phyloP scores from a whole-genome alignment of 2,329 filamentous ascomycete species.

The Talaromyces pinophilus region DNA sequence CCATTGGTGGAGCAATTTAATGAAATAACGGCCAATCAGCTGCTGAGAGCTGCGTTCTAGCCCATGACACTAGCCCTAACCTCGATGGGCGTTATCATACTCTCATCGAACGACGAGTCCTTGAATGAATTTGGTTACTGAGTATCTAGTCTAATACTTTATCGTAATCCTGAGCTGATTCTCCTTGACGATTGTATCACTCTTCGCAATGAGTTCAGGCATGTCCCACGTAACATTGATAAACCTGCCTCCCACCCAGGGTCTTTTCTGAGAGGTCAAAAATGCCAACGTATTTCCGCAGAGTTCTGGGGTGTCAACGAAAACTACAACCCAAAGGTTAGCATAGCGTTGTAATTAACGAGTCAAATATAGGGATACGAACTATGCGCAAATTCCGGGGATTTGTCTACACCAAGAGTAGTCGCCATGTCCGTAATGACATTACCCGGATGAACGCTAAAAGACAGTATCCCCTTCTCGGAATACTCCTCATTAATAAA shows the following conservation, averaged over 20 bases:
- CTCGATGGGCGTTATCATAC: background rate
- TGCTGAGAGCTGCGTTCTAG: background rate
- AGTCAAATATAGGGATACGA: background rate
- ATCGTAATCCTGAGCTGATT: slow-evolving; percentile 46
- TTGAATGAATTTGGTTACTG: background rate
- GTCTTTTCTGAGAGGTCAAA: slow-evolving; percentile 27
- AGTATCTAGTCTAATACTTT: slow-evolving; percentile 8
- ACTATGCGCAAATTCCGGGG: background rate
- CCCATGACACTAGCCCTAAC: background rate
- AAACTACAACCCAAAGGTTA: slow-evolving; percentile 2
- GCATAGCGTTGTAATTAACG: slow-evolving; percentile 33
- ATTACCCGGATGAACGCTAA: slow-evolving; percentile 50
- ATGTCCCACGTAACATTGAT: slow-evolving; percentile 27
- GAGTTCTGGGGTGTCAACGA: slow-evolving; percentile 35
- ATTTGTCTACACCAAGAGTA: background rate
- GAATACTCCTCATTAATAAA: slow-evolving; percentile 49
- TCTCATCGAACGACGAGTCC: background rate
- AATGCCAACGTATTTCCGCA: slow-evolving; percentile 30
- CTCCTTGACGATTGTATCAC: slow-evolving; percentile 27
- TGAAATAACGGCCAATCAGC: background rate
- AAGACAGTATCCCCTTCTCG: slow-evolving; percentile 40
- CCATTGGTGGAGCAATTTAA: slow-evolving; percentile 3
- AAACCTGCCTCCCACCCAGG: slow-evolving; percentile 31
- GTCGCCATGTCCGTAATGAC: slow-evolving; percentile 48
- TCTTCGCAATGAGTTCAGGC: slow-evolving; percentile 25